Evolutionary conservation across 148 eudicot genomes (phyloP).

Genomic region (Persicaria tinctoria): DNA sequence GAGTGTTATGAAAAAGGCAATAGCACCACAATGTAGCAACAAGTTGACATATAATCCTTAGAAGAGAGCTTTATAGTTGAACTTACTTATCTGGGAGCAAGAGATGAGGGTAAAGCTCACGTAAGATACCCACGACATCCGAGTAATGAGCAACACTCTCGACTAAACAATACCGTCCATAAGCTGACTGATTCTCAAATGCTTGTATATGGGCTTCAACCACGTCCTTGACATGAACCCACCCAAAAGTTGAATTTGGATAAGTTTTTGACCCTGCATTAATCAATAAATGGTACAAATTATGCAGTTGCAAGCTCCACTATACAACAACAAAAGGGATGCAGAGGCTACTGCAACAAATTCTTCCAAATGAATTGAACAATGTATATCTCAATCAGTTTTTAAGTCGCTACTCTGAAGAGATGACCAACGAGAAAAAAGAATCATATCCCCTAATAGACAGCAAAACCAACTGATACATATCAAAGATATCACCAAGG

Average conservation of each 20-base stretch:
- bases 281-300: conserved; percentile 16
- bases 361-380: background rate
- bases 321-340: background rate
- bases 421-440: background rate
- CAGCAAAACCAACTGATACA: background rate
- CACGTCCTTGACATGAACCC: conserved; percentile 54
- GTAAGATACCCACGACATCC: conserved; percentile 23
- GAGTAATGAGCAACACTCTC: conserved; percentile 19
- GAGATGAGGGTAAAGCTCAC: conserved; percentile 34
- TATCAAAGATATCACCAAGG: background rate
- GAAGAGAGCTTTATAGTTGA: background rate
- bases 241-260: conserved; percentile 15
- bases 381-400: background rate
- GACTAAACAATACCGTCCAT: conserved; percentile 52
- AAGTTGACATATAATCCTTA: background rate
- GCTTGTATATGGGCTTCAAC: conserved; percentile 48
- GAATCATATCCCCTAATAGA: background rate
- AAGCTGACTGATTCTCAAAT: conserved; percentile 44
- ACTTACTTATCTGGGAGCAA: conserved; percentile 32
- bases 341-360: background rate
- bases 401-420: background rate
- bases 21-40: background rate
- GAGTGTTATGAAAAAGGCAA: background rate
- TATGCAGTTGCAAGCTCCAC: background rate
- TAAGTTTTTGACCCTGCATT: conserved; percentile 25